Base-by-base conservation (phyloP, 306 rosid genomes). In the Oxytropis ochrocephala region DNA sequence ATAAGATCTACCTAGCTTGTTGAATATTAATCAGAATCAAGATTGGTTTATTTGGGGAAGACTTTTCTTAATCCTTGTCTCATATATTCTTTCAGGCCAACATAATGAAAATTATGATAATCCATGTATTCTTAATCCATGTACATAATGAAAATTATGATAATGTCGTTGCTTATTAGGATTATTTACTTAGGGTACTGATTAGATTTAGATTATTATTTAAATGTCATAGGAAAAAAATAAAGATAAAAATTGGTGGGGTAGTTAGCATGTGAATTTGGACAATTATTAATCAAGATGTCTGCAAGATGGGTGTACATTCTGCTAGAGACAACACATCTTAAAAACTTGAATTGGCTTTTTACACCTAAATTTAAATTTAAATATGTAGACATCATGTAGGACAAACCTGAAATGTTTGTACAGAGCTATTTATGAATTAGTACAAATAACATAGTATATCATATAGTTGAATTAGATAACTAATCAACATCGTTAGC, bases 221-320 rank as follows among this genome's bases (percentile, higher is more conserved):
- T 8, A 58, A 11, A 50, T 8, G 51, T 8, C 3, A 8, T 13
- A 4, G 17, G 7, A 5, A 29, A 42, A 13, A 6, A 16, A 10
- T 36, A 32, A 32, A 48, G 32, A 36, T 14, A 8, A 67, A 59
- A 73, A 21, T 49, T 12, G 50, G 80, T 64, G 13, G 80, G 78
- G 74, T 73, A 9, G 79, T 44, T 65, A 67, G 49, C 69, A 78
- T 50, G 77, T 71, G 79, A 53, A 24, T 43, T 63, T 44, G 73
- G 77, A 58, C 56, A 42, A 67, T 8, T 11, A 21, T 61, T 35
- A 17, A 63, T 79, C 21, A 62, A 55, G 46, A 52, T 76, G 70
- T 44, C 44, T 36, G 35, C 19, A 48, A 38, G 48, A 49, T 6
- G 6, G 64, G 14, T 11, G 68, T 38, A 60, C 52, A 76, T 4